Evolutionary conservation across 352 stramenopile genomes (phyloP).

Genomic region (Phytopythium kandeliae): DNA sequence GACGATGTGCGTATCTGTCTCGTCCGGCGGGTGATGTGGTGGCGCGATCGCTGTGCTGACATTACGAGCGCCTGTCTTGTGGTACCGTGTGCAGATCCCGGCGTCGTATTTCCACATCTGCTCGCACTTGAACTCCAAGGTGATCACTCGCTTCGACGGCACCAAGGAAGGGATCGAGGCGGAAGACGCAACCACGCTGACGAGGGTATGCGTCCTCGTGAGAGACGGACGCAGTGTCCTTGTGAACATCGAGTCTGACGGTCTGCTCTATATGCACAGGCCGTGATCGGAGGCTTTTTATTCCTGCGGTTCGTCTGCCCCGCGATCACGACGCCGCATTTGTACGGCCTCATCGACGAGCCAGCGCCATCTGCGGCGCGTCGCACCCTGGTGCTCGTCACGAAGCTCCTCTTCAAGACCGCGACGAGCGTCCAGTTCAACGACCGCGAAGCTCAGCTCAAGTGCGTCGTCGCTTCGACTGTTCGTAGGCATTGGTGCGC

Average conservation of each 20-base stretch:
- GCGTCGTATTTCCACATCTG: conserved; percentile 76
- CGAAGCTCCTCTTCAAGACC: conserved; percentile 87
- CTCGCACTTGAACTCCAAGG: conserved; percentile 63
- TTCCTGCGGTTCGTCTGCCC: conserved; percentile 88
- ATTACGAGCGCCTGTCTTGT: no score
- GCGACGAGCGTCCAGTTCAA: conserved; percentile 83
- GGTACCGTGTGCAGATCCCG: conserved; percentile 28
- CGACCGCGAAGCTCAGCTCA: conserved; percentile 75
- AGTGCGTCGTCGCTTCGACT: conserved; percentile 34
- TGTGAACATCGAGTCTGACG: no score
- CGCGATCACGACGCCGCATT: conserved; percentile 80
- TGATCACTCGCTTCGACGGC: conserved; percentile 66
- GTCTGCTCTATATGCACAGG: conserved; percentile 17
- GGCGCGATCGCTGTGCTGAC: neutral
- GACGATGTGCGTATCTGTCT: conserved; percentile 22
- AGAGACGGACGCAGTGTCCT: no score
- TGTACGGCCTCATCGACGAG: conserved; percentile 78
- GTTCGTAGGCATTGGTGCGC: no score
- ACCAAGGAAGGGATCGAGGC: conserved; percentile 48
- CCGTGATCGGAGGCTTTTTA: conserved; percentile 82
- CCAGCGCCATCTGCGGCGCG: conserved; percentile 59
- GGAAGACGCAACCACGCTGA: conserved; percentile 50
- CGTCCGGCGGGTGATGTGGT: conserved; percentile 21
- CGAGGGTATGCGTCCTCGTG: conserved; percentile 23
- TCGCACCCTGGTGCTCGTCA: conserved; percentile 83